phyloP scores from a whole-genome alignment of 2,329 filamentous ascomycete species.

The Verticillium isaacii region DNA sequence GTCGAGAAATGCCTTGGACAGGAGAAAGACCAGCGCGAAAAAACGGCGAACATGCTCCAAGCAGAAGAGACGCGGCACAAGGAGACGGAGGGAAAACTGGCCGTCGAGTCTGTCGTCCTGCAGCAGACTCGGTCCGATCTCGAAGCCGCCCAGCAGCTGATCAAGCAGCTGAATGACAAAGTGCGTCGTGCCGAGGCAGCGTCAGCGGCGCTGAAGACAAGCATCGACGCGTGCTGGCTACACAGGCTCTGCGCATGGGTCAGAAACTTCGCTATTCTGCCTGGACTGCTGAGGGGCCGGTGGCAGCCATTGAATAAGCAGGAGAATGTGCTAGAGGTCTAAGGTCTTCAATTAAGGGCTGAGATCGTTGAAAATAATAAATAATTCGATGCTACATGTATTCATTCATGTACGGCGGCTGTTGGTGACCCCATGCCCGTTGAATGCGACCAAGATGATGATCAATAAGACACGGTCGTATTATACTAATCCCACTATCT shows the following conservation, averaged over 20 bases:
- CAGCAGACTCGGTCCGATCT: neutral
- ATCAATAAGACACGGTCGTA: too few relatives aligned
- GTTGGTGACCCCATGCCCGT: too few relatives aligned
- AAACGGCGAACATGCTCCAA: neutral
- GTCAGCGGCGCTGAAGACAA: neutral
- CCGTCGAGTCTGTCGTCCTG: neutral
- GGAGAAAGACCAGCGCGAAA: neutral
- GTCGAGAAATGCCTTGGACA: neutral
- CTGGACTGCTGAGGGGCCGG: neutral
- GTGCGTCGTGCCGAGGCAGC: neutral
- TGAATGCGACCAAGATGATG: too few relatives aligned
- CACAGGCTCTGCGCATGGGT: neutral
- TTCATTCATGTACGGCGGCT: too few relatives aligned
- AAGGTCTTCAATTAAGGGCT: neutral
- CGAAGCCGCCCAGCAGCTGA: neutral
- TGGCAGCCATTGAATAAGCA: neutral
- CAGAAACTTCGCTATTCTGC: neutral
- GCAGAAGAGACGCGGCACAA: neutral
- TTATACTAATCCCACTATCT: too few relatives aligned
- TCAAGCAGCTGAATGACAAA: neutral
- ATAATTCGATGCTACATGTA: neutral
- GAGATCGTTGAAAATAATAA: neutral
- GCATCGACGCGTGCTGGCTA: neutral
- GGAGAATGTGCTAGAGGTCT: neutral
- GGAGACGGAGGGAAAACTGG: neutral